Conservation (phyloP, 1,284 basidiomycete species). For the Serendipita sp. region DNA sequence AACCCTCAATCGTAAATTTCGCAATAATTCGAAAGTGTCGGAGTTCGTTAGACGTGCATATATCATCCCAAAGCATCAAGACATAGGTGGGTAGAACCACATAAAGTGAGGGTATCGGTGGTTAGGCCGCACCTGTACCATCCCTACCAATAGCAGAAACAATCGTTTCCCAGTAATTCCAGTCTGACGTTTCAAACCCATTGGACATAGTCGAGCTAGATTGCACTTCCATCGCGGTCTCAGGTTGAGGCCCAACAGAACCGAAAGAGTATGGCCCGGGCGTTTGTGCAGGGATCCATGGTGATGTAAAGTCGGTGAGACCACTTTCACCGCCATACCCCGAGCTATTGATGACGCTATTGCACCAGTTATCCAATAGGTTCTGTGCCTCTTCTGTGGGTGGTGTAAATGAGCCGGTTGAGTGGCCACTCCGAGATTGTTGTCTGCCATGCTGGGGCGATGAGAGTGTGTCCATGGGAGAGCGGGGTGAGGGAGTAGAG, state of each 20-base stretch:
- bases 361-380: constrained; percentile 67
- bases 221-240: background rate
- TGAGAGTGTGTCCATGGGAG: constrained; percentile 21
- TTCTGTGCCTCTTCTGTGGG: constrained; percentile 53
- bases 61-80: background rate
- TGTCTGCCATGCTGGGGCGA: constrained; percentile 48
- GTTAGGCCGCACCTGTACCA: constrained; percentile 7
- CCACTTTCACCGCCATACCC: constrained; percentile 38
- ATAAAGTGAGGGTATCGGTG: background rate
- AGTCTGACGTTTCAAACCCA: constrained; percentile 51
- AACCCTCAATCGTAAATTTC: too few species aligned
- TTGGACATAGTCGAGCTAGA: constrained; percentile 19
- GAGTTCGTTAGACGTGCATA: too few species aligned
- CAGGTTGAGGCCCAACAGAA: constrained; percentile 6
- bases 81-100: background rate
- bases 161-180: constrained; percentile 68
- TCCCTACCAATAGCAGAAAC: constrained; percentile 24
- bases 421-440: constrained; percentile 30
- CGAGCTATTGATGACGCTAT: constrained; percentile 49
- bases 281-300: constrained; percentile 18
- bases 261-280: constrained; percentile 26
- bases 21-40: too few species aligned
- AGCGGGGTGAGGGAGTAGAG: constrained; percentile 10
- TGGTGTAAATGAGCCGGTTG: constrained; percentile 36
- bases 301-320: constrained; percentile 38